These are phyloP conservation scores for Phytophthora litchii DNA, from an alignment of 352 stramenopile genomes.

Conservation along the genomic window DNA sequence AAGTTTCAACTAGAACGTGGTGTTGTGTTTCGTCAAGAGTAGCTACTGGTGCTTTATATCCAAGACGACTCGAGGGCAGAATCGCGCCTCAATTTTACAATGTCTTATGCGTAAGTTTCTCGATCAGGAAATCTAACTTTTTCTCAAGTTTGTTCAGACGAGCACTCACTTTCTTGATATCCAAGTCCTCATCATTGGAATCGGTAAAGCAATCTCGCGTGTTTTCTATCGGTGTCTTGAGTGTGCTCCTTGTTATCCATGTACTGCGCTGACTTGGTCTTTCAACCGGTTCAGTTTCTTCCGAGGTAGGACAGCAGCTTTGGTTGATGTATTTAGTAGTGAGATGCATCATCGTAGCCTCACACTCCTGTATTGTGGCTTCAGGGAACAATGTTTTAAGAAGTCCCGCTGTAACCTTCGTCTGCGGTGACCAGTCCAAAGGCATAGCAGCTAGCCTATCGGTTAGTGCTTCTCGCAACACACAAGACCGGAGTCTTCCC, in stretches of 20 bases:
- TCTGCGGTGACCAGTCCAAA: constrained; percentile 21
- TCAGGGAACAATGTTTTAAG: constrained; percentile 24
- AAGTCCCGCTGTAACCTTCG: constrained; percentile 18
- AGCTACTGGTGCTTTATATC: too few relatives aligned
- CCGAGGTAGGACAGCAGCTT: constrained; percentile 19
- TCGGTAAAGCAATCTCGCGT: not conserved
- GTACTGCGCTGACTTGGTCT: constrained; percentile 13
- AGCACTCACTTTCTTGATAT: constrained; percentile 9
- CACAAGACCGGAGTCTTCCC: constrained; percentile 24
- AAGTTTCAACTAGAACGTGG: constrained; percentile 39
- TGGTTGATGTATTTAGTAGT: constrained; percentile 5
- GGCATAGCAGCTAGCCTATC: constrained; percentile 22
- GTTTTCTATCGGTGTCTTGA: constrained; percentile 5
- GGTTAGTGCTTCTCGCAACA: constrained; percentile 25
- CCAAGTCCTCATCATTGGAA: not conserved
- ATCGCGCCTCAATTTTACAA: not conserved
- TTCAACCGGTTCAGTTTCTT: constrained; percentile 9
- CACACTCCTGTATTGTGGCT: constrained; percentile 23
- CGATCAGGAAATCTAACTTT: constrained; percentile 29
- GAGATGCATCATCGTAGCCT: constrained; percentile 26
- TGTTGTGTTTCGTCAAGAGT: constrained; percentile 34
- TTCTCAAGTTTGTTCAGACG: constrained; percentile 18
- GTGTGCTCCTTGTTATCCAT: constrained; percentile 3
- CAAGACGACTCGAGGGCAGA: too few relatives aligned
- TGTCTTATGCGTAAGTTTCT: constrained; percentile 12